Evolutionary conservation across 306 rosid species (phyloP), one percentile per base, ranked within the genome.

Genomic region (Vachellia pachyceras): DNA sequence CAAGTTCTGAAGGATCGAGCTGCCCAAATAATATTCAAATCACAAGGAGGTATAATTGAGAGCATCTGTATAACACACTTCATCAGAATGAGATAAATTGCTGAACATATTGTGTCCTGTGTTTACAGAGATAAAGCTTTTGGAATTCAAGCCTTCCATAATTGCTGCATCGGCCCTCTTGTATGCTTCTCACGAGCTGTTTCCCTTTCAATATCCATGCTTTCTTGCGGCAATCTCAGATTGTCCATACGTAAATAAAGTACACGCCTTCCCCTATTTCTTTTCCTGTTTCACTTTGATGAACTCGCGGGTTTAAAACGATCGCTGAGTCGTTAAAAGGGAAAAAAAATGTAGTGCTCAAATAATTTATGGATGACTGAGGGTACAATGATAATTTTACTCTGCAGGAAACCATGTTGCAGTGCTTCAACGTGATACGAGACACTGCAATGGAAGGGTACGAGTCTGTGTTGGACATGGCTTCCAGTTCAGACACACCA

Each of bases 121-220:
- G 13, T 2, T 49, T 50, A 85, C 94, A 95, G 99, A 92, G 67
- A 71, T 90, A 23, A 86, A 89, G 85, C 84, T 93, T 50, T 83
- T 91, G 88, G 92, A 82, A 82, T 95, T 90, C 87, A 95, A 87
- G 88, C 94, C 99, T 39, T 95, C 99, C 49, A 60, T 86, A 72
- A 86, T 93, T 67, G 91, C 97, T 74, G 97, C 95, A 44, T 88
- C 99, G 3, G 90, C 97, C 29, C 89, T 95, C 55, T 90, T 95
- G 67, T 86, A 73, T 70, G 93, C 99, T 20, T 88, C 97, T 63
- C 90, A 92, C 73, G 94, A 91, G 79, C 84, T 93, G 77, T 85
- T 93, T 67, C 99, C 99, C n/a, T 79, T 90, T 81, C 97, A 95
- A 79, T 85, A 80, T 77, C 92, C 92, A 1, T 82, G 90, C 91